A percentile compares a stretch with the other conserved stretches of the same genome.
Evolutionary conservation across 768 basidiomycete genomes (phyloP).

Genomic region (Trametes meyenii): DNA sequence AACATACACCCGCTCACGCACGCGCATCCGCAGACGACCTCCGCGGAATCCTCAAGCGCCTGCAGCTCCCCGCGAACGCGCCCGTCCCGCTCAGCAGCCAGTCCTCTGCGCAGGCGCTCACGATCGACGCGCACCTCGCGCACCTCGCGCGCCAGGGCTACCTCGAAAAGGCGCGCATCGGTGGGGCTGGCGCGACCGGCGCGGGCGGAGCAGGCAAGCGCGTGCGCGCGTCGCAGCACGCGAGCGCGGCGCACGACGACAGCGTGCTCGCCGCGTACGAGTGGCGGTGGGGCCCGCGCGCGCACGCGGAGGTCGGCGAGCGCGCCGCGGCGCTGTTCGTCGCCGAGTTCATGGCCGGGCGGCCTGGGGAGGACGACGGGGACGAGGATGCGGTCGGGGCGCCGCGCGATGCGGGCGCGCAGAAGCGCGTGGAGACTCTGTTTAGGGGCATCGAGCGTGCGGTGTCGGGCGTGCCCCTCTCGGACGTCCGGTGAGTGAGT

Average conservation of each 20-base stretch:
- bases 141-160: slow-evolving; percentile 72
- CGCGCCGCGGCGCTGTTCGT: slow-evolving; percentile 72
- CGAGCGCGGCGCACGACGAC: slow-evolving; percentile 37
- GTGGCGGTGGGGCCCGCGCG: slow-evolving; percentile 87
- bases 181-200: slow-evolving; percentile 40
- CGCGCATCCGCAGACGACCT: slow-evolving; percentile 61
- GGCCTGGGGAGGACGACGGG: slow-evolving; percentile 26
- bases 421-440: slow-evolving; percentile 48
- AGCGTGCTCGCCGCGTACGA: slow-evolving; percentile 52
- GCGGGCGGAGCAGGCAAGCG: slow-evolving; percentile 49
- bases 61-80: slow-evolving; percentile 58
- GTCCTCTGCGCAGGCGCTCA: slow-evolving; percentile 51
- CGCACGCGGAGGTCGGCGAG: slow-evolving; percentile 85
- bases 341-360: slow-evolving; percentile 74
- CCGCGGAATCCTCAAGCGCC: slow-evolving; percentile 65
- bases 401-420: slow-evolving; percentile 25
- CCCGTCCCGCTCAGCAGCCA: slow-evolving; percentile 54
- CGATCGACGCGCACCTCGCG: slow-evolving; percentile 68
- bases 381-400: slow-evolving; percentile 28
- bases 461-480: slow-evolving; percentile 49
- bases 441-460: slow-evolving; percentile 62
- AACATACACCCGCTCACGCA: not conserved
- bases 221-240: slow-evolving; percentile 49
- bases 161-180: slow-evolving; percentile 66
- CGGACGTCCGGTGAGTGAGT: slow-evolving; percentile 2